Evolutionary conservation across 345 rosid species (phyloP).

Genomic region (Pugionium cornutum): DNA sequence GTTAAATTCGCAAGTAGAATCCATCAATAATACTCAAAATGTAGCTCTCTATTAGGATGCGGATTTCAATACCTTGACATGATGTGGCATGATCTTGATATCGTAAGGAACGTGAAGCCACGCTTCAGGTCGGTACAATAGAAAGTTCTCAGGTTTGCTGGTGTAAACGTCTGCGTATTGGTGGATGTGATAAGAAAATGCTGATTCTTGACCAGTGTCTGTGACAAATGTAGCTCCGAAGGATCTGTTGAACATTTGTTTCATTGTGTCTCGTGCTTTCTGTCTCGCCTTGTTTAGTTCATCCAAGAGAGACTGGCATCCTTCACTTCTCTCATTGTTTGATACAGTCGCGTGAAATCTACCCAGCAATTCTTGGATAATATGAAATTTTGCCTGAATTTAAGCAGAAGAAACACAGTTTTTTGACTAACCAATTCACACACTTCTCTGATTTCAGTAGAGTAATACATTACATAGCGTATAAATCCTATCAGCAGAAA

Average conservation of each 20-base stretch:
- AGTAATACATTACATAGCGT: background rate
- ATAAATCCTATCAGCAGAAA: too few species aligned
- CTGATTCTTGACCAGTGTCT: constrained; percentile 92
- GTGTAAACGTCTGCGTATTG: constrained; percentile 92
- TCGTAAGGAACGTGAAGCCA: constrained; percentile 92
- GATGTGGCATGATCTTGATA: constrained; percentile 98
- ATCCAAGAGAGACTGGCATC: constrained; percentile 54
- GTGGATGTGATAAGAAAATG: constrained; percentile 93
- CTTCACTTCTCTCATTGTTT: constrained; percentile 50
- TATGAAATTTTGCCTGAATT: constrained; percentile 86
- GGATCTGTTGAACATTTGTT: constrained; percentile 83
- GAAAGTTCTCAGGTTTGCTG: constrained; percentile 89
- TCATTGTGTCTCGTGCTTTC: constrained; percentile 71
- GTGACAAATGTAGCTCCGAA: constrained; percentile 96
- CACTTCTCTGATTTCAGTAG: background rate
- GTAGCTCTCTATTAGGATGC: background rate
- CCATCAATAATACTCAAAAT: constrained; percentile 5
- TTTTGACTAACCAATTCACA: constrained; percentile 1
- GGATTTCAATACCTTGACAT: constrained; percentile 64
- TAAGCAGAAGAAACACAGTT: constrained; percentile 8
- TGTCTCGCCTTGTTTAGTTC: constrained; percentile 79
- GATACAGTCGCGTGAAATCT: constrained; percentile 62
- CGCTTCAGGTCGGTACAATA: constrained; percentile 77
- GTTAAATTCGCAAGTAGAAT: constrained; percentile 2
- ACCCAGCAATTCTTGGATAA: constrained; percentile 91